A percentile compares a stretch with the other conserved stretches of the same genome.
phyloP scores from a whole-genome alignment of 1,284 basidiomycete species.

The Naganishia liquefaciens region DNA sequence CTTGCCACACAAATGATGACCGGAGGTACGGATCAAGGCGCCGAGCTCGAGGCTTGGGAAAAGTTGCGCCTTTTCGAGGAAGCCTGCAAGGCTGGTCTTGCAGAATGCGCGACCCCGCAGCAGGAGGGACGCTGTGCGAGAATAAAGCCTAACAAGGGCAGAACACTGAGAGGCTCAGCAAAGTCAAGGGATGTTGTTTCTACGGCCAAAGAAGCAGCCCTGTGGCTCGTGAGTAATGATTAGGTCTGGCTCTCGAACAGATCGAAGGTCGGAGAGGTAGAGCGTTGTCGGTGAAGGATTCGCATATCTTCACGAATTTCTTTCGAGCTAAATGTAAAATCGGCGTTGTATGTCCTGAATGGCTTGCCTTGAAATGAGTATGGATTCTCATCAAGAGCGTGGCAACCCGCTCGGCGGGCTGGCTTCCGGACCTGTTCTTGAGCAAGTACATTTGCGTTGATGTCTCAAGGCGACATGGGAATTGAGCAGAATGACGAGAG shows the following conservation, averaged over 20 bases:
- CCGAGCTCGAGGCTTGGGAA: slow-evolving; percentile 23
- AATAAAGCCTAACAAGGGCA: not conserved
- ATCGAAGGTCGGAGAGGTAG: no score
- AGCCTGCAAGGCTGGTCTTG: slow-evolving; percentile 3
- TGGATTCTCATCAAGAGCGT: no score
- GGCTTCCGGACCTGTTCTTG: no score
- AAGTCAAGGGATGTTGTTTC: not conserved
- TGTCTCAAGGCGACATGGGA: no score
- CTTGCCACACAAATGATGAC: not conserved
- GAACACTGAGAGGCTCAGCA: not conserved
- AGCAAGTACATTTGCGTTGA: no score
- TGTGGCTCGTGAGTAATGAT: slow-evolving; percentile 20
- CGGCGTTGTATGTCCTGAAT: no score
- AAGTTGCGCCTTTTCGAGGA: slow-evolving; percentile 11
- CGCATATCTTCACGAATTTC: no score
- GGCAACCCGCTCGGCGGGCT: no score
- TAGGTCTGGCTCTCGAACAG: not conserved
- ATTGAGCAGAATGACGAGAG: no score
- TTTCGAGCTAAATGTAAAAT: no score
- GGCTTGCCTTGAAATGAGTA: no score
- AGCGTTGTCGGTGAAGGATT: no score
- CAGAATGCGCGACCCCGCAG: not conserved
- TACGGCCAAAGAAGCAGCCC: slow-evolving; percentile 3
- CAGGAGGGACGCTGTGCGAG: not conserved
- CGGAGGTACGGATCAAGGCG: slow-evolving; percentile 4